These are phyloP conservation scores for Amanita phalloides DNA, from an alignment of 768 basidiomycete genomes.

Conservation along the genomic window DNA sequence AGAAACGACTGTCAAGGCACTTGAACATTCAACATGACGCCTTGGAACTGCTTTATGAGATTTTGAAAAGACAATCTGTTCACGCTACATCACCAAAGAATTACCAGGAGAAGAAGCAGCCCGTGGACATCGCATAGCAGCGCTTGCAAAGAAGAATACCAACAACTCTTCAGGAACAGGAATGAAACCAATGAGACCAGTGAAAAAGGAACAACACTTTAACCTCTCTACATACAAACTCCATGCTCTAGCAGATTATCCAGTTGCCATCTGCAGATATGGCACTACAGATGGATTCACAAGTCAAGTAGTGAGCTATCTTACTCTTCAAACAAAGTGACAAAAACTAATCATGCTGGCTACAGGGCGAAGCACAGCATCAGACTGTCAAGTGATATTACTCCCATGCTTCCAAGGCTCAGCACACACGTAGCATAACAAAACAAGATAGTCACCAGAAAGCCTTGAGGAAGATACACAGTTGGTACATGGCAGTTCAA, in stretches of 20 bases:
- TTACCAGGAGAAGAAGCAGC: slow-evolving; percentile 16
- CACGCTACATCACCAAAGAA: slow-evolving; percentile 12
- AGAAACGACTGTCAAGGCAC: slow-evolving; percentile 15
- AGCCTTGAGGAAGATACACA: too few species aligned
- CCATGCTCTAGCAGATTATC: slow-evolving; percentile 19
- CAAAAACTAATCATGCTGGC: not conserved
- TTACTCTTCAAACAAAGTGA: too few species aligned
- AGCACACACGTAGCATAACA: too few species aligned
- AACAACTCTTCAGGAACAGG: not conserved
- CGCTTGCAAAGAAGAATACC: not conserved
- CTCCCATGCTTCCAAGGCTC: slow-evolving; percentile 17
- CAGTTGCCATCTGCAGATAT: slow-evolving; percentile 12
- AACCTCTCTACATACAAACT: slow-evolving; percentile 19
- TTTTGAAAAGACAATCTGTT: slow-evolving; percentile 12
- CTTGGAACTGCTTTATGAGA: slow-evolving; percentile 15
- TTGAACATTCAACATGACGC: slow-evolving; percentile 14
- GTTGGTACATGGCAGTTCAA: too few species aligned
- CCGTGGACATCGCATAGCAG: slow-evolving; percentile 7
- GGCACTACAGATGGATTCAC: slow-evolving; percentile 23
- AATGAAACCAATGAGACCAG: not conserved
- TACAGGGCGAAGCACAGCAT: slow-evolving; percentile 30
- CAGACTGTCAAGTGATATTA: slow-evolving; percentile 22
- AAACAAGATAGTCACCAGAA: too few species aligned
- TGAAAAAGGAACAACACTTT: not conserved
- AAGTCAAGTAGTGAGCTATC: slow-evolving; percentile 17